Conservation (phyloP, 1,284 basidiomycete species). For the Pascua sp. region DNA sequence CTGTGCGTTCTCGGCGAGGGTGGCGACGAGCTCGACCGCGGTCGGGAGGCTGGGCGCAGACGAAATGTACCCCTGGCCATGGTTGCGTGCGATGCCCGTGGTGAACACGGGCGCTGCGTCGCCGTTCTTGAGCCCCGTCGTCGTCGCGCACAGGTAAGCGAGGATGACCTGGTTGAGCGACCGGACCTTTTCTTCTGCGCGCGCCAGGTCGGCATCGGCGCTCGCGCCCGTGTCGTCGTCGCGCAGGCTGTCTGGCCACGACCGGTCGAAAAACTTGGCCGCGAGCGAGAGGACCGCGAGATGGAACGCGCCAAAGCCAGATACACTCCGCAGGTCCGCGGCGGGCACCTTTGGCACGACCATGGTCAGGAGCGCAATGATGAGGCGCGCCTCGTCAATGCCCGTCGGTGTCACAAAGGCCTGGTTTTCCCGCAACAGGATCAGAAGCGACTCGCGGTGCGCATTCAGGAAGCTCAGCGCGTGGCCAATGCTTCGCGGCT, state of each 20-base stretch:
- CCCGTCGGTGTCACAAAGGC: conserved; percentile 46
- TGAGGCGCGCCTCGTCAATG: conserved; percentile 52
- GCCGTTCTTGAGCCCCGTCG: conserved; percentile 34
- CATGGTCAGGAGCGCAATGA: conserved; percentile 51
- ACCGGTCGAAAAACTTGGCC: conserved; percentile 68
- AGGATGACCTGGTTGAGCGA: conserved; percentile 43
- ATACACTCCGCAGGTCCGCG: conserved; percentile 65
- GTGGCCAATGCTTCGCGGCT: conserved; percentile 24
- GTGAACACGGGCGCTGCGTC: conserved; percentile 37
- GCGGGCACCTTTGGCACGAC: conserved; percentile 51
- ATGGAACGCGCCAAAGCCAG: conserved; percentile 79
- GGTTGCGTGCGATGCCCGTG: conserved; percentile 29
- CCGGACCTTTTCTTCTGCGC: conserved; percentile 21
- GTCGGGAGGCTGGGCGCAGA: conserved; percentile 34
- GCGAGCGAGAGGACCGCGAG: conserved; percentile 72
- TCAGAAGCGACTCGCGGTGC: conserved; percentile 54
- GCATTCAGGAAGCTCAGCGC: conserved; percentile 53
- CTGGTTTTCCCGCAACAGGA: conserved; percentile 51
- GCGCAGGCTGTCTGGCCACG: conserved; percentile 51
- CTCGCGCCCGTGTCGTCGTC: conserved; percentile 1
- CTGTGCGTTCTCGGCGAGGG: conserved; percentile 31
- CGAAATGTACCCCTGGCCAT: conserved; percentile 18
- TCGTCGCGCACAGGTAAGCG: conserved; percentile 34
- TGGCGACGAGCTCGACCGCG: conserved; percentile 32
- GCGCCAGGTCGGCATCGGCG: background rate